Evolutionary conservation across 2,329 filamentous ascomycete species (phyloP), one percentile per base, ranked within the genome.

Genomic region (Trichoderma citrinoviride): DNA sequence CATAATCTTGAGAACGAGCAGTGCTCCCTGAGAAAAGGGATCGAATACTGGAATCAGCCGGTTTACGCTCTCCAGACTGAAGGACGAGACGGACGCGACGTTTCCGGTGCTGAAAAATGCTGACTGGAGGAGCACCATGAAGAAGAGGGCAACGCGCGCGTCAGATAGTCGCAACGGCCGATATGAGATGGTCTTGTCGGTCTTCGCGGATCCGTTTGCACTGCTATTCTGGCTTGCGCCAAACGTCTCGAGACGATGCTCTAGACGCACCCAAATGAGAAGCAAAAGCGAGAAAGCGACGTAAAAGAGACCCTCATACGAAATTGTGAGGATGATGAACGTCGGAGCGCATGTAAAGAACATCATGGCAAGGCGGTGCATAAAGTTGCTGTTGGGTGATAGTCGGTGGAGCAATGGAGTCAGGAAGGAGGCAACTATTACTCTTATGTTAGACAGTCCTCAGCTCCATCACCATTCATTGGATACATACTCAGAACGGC

Each of bases 51-150:
- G 95, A 56, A 98, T 84, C 7, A 99, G 86, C 2, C 95, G 89
- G 75, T 83, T 86, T 7, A 99, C 95, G 71, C 91, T 93, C 65
- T 98, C 95, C 46, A 99, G 82, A 67, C 91, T 96, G 80, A 99
- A 99, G 1, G 92, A 91, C 17, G 93, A 96, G 63, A 99, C 80
- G 0, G 94, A 97, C 0, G 95, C 95, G 65, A 99, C 87, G 79
- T 99, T 99, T 68, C 95, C 95, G 0, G 94, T 98, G 78, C 89
- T 92, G 84, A 98, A 99, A 78, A 99, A 99, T 58, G 90, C 95
- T 3, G 93, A 94, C 77, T 99, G 95, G 6, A 99, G 84, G 44
- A 99, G 85, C 70, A 92, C 93, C 77, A 99, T 90, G 83, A 98
- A 97, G 82, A 98, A 98, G 7, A 99, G 85, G 1, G 92, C 90